phyloP scores from a whole-genome alignment of 805 yeast species.

The Kluyveromyces siamensis region DNA sequence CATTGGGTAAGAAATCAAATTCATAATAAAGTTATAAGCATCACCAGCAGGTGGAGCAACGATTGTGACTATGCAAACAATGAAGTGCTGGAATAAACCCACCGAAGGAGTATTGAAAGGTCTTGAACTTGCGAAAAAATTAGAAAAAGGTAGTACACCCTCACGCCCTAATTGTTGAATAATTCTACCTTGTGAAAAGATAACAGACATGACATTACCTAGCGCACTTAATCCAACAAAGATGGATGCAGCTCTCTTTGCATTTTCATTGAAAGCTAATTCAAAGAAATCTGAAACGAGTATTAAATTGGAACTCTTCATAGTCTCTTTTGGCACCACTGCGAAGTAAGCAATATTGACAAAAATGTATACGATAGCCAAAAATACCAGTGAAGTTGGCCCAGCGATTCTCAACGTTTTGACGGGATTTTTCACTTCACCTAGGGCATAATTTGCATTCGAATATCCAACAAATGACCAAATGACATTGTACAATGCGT shows the following conservation, averaged over 20 bases:
- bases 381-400: conserved; percentile 55
- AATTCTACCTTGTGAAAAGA: conserved; percentile 74
- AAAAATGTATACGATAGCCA: conserved; percentile 62
- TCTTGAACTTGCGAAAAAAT: conserved; percentile 57
- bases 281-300: conserved; percentile 71
- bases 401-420: conserved; percentile 64
- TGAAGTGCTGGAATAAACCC: conserved; percentile 70
- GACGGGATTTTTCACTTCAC: conserved; percentile 68
- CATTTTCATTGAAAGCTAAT: conserved; percentile 56
- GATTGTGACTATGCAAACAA: conserved; percentile 63
- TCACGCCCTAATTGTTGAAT: conserved; percentile 77
- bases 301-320: conserved; percentile 53
- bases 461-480: conserved; percentile 83
- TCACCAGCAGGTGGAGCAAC: conserved; percentile 83
- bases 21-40: conserved; percentile 73
- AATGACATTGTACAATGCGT: conserved; percentile 71
- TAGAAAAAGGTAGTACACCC: conserved; percentile 68
- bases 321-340: conserved; percentile 61
- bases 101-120: conserved; percentile 69
- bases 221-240: conserved; percentile 75
- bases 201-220: conserved; percentile 75
- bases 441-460: conserved; percentile 73
- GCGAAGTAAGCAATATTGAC: conserved; percentile 76
- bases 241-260: conserved; percentile 65
- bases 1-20: conserved; percentile 73